Evolutionary conservation across 805 yeast species (phyloP).

Genomic region (Ogataea nitratoaversa): DNA sequence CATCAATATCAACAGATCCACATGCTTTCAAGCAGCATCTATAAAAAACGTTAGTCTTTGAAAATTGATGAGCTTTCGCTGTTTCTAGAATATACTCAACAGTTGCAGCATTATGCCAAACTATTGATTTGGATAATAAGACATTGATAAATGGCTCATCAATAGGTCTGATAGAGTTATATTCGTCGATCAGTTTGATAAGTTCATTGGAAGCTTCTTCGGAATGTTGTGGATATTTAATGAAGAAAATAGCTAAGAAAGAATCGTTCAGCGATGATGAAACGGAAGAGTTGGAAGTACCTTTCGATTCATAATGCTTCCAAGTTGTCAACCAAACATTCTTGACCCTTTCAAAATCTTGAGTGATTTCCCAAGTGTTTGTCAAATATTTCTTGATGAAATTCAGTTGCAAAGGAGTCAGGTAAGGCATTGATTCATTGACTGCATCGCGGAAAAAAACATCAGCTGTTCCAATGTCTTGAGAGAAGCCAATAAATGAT

Average conservation of each 20-base stretch:
- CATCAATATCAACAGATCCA: slow-evolving; percentile 55
- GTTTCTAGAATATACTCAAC: slow-evolving; percentile 60
- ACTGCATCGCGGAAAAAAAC: slow-evolving; percentile 73
- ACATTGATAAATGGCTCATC: slow-evolving; percentile 85
- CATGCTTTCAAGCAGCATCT: slow-evolving; percentile 70
- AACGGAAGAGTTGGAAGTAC: slow-evolving; percentile 59
- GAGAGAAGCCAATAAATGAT: slow-evolving; percentile 72
- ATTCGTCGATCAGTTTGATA: slow-evolving; percentile 50
- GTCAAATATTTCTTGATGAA: slow-evolving; percentile 60
- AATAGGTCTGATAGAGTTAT: slow-evolving; percentile 52
- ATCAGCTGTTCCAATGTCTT: slow-evolving; percentile 66
- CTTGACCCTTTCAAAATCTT: slow-evolving; percentile 53
- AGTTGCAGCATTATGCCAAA: slow-evolving; percentile 65
- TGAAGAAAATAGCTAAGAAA: slow-evolving; percentile 65
- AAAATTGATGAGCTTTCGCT: slow-evolving; percentile 52
- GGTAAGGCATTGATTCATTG: slow-evolving; percentile 66
- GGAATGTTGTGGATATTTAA: slow-evolving; percentile 46
- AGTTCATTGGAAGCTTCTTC: slow-evolving; percentile 54
- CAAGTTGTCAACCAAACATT: slow-evolving; percentile 62
- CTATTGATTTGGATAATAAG: slow-evolving; percentile 57
- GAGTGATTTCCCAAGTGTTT: slow-evolving; percentile 55
- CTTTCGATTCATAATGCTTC: slow-evolving; percentile 46
- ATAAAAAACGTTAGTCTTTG: slow-evolving; percentile 63
- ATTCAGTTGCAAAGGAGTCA: slow-evolving; percentile 67
- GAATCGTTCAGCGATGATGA: slow-evolving; percentile 68